Conservation (phyloP, 2,329 filamentous ascomycete genomes). For the Ilyonectria mors-panacis region DNA sequence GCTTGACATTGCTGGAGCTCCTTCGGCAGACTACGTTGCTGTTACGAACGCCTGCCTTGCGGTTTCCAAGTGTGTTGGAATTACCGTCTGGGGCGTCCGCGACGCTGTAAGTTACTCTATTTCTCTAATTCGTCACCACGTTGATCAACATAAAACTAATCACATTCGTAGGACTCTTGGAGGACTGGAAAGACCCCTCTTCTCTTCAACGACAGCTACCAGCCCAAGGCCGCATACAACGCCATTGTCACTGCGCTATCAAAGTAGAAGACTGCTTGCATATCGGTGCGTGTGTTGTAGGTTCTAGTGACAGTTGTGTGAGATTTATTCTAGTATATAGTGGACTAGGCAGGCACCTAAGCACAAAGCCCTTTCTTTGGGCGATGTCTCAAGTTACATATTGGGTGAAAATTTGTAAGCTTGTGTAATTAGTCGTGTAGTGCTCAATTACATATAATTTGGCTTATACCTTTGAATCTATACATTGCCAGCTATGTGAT, state of each 20-base stretch:
- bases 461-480: too few species aligned
- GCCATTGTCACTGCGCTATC: slow-evolving; percentile 43
- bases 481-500: too few species aligned
- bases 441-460: too few species aligned
- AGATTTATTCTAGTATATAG: too few species aligned
- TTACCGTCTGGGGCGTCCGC: slow-evolving; percentile 74
- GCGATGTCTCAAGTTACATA: too few species aligned
- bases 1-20: slow-evolving; percentile 75
- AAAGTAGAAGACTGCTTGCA: too few species aligned
- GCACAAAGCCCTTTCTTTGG: too few species aligned
- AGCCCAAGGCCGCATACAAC: slow-evolving; percentile 67
- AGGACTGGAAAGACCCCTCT: slow-evolving; percentile 64
- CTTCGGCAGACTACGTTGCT: slow-evolving; percentile 70
- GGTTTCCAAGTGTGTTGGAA: slow-evolving; percentile 72
- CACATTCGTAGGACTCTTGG: slow-evolving; percentile 57
- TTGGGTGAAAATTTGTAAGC: too few species aligned
- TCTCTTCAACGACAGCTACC: slow-evolving; percentile 67
- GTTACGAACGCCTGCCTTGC: slow-evolving; percentile 71
- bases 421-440: too few species aligned
- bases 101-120: slow-evolving; percentile 47
- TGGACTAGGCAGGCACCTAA: too few species aligned
- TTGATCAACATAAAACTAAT: background rate
- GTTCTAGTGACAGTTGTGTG: too few species aligned
- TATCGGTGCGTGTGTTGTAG: too few species aligned
- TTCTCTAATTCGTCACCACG: background rate